Evolutionary conservation across 1,284 basidiomycete species (phyloP).

Genomic region (Inonotus obliquus): DNA sequence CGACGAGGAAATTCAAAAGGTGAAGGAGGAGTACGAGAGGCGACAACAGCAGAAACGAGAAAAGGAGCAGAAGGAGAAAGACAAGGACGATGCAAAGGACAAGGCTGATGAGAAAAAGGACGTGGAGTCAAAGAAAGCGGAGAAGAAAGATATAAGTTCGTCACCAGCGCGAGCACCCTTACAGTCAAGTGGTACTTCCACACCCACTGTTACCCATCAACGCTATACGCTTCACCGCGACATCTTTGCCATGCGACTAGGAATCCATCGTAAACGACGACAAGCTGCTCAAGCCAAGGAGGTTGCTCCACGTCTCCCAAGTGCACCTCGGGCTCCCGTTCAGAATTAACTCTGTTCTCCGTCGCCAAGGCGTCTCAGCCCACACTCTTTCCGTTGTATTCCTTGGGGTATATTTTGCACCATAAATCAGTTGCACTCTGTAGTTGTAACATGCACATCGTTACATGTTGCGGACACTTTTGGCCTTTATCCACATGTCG

Average conservation of each 20-base stretch:
- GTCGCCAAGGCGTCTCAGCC: neutral
- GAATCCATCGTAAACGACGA: conserved; percentile 51
- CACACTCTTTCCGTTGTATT: neutral
- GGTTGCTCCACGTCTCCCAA: conserved; percentile 52
- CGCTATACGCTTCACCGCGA: conserved; percentile 55
- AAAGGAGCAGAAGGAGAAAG: conserved; percentile 44
- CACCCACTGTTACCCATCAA: conserved; percentile 35
- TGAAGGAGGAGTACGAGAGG: conserved; percentile 77
- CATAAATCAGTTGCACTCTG: neutral
- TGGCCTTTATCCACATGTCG: neutral
- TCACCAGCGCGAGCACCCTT: conserved; percentile 21
- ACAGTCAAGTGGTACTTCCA: conserved; percentile 21
- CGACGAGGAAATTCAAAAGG: conserved; percentile 65
- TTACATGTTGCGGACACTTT: neutral
- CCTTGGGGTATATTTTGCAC: neutral
- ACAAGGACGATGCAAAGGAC: conserved; percentile 34
- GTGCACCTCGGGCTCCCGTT: conserved; percentile 33
- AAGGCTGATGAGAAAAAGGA: conserved; percentile 30
- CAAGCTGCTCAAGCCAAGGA: conserved; percentile 53
- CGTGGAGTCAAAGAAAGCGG: conserved; percentile 31
- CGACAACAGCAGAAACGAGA: conserved; percentile 53
- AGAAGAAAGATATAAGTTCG: conserved; percentile 25
- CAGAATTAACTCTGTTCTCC: neutral
- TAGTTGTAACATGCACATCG: neutral
- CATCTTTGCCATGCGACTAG: conserved; percentile 56